These are phyloP conservation scores for Rubia balearica DNA, from an alignment of 305 asterid species.

Conservation along the genomic window DNA sequence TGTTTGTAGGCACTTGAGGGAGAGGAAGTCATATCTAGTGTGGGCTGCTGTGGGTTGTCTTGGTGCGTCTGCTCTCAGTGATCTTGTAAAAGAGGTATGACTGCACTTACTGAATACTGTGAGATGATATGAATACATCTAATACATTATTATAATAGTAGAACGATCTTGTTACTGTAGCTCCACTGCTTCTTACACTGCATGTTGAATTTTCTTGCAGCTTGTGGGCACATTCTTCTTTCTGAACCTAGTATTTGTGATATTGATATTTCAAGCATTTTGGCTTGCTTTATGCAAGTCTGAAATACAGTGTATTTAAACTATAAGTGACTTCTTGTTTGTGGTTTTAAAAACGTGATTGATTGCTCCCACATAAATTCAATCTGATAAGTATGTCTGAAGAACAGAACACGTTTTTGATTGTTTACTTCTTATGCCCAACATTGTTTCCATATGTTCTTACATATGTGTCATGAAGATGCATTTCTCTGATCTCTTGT, in stretches of 20 bases:
- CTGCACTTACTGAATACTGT: slow-evolving; percentile 1
- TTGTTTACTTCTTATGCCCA: slow-evolving; percentile 32
- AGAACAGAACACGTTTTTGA: slow-evolving; percentile 21
- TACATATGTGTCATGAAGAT: slow-evolving; percentile 36
- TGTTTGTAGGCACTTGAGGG: slow-evolving; percentile 66
- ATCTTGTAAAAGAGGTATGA: slow-evolving; percentile 79
- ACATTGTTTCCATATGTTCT: slow-evolving; percentile 32
- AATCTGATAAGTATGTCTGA: slow-evolving; percentile 23
- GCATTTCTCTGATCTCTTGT: slow-evolving; percentile 33
- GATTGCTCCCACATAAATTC: slow-evolving; percentile 27
- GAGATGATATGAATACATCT: slow-evolving; percentile 5
- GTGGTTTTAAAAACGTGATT: slow-evolving; percentile 15
- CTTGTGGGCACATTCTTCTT: not conserved
- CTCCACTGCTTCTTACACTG: not conserved
- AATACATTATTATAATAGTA: not conserved
- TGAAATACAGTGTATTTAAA: not conserved
- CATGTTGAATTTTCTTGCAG: not conserved
- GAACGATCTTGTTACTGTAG: not conserved
- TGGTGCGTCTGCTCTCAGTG: slow-evolving; percentile 72
- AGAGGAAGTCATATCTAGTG: slow-evolving; percentile 72
- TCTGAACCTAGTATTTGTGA: slow-evolving; percentile 1
- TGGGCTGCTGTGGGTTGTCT: slow-evolving; percentile 85
- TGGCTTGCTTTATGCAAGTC: not conserved
- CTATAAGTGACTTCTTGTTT: not conserved
- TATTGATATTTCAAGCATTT: not conserved